Percentiles rank a stretch among this genome's conserved stretches.
Conservation (phyloP, 2,329 filamentous ascomycete species). For the Claviceps lovelessii region DNA sequence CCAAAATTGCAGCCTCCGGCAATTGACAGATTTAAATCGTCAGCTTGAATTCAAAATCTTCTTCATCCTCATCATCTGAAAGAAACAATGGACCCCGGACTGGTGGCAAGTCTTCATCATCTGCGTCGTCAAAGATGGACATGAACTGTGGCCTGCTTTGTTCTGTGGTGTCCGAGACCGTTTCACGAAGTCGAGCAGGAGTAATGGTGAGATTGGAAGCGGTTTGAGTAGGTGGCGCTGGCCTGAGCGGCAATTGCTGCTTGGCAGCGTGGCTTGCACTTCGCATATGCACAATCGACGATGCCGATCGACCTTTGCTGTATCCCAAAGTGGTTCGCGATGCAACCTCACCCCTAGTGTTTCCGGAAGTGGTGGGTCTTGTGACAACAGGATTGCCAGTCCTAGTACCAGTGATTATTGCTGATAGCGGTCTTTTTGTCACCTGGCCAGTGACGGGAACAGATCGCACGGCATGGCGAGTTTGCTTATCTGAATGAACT, state of each 20-base stretch:
- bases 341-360: conserved; percentile 46
- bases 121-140: conserved; percentile 43
- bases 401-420: conserved; percentile 17
- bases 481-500: conserved; percentile 16
- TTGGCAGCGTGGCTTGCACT: conserved; percentile 6
- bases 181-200: conserved; percentile 23
- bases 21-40: conserved; percentile 1
- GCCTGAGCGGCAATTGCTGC: conserved; percentile 8
- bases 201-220: conserved; percentile 30
- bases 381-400: conserved; percentile 27
- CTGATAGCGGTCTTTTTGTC: conserved; percentile 16
- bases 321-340: conserved; percentile 79
- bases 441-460: not conserved
- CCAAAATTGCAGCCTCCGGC: not conserved
- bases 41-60: conserved; percentile 41
- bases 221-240: conserved; percentile 1
- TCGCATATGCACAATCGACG: conserved; percentile 27
- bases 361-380: conserved; percentile 38
- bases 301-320: conserved; percentile 54
- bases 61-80: conserved; percentile 32
- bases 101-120: conserved; percentile 22
- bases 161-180: conserved; percentile 6
- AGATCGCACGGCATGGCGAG: not conserved
- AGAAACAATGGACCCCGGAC: conserved; percentile 10
- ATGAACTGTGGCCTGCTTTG: conserved; percentile 37